Base-by-base conservation (phyloP, 148 eudicot genomes). In the Fagopyrum tataricum region DNA sequence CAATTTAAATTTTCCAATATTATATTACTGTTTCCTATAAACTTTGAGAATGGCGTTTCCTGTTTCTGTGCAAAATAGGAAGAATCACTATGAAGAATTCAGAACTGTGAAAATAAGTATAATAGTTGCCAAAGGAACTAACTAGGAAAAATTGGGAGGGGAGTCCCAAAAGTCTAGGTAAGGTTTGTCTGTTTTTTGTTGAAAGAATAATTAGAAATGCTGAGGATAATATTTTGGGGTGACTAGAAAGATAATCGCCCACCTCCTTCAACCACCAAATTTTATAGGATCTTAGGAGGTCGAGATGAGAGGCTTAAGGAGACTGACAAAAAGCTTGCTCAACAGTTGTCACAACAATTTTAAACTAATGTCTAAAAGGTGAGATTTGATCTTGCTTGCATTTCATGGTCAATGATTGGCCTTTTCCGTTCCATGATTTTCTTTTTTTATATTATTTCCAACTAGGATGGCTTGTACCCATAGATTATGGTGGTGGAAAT, bases 191-290 rank as follows among this genome's bases (percentile, higher is more conserved):
- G 24, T 1, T 52, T 44, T 31, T 41, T 26, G 58, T 4, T 15
- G 39, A 14, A 39, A 17, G 48, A 53, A 55, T 53, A 40, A 73
- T 53, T 42, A 4, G 17, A 52, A 56, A 53, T 15, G 64, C 18
- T 37, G 61, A 72, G 11, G 18, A 62, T 24, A 23, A 61, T 48
- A 5, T 8, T 49, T 10, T 5, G 44, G 18, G 71, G 71, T 67
- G 71, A 15, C 18, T 67, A 13, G 5, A 43, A 73, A 61, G 41
- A 66, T 61, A 71, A 64, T 59, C 61, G 79, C 72, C 81, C 52
- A 75, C 79, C 75, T 70, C 48, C 76, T 71, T 85, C 92, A 88
- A 90, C 92, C 82, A 88, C 93, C 97, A 79, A 82, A 88, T 84
- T 84, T 83, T 77, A 84, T 79, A 76, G 78, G 81, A 86, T 86